Conservation (phyloP, 2,329 filamentous ascomycete species). For the Sporothrix inflata region DNA sequence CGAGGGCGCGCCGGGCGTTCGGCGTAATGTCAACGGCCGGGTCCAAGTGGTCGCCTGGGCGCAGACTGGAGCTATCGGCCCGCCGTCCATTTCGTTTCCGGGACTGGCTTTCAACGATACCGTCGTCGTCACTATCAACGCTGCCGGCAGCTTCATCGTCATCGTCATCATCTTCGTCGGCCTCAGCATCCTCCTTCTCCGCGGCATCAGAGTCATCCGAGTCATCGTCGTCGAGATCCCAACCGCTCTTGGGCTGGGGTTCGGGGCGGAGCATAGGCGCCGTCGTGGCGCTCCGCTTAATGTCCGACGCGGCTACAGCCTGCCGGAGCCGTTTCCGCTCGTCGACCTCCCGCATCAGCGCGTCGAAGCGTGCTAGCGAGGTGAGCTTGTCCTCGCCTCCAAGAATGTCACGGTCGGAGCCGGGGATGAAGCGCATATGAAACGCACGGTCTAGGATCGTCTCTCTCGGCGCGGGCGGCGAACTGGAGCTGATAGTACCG, state of each 20-base stretch:
- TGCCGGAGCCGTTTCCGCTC: conserved; percentile 48
- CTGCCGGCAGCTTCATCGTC: not conserved
- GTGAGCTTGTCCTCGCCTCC: conserved; percentile 66
- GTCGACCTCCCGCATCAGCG: conserved; percentile 65
- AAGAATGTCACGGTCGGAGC: conserved; percentile 54
- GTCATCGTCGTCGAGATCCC: conserved; percentile 56
- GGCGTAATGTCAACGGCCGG: conserved; percentile 45
- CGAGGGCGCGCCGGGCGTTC: conserved; percentile 53
- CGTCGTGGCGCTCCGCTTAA: conserved; percentile 35
- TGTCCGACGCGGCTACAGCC: conserved; percentile 41
- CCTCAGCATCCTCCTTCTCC: conserved; percentile 37
- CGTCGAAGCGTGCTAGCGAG: conserved; percentile 67
- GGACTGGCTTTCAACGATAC: not conserved
- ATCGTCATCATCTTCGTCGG: conserved; percentile 34
- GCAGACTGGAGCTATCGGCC: conserved; percentile 14
- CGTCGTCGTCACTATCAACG: conserved; percentile 32
- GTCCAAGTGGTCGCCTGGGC: conserved; percentile 16
- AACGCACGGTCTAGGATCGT: conserved; percentile 71
- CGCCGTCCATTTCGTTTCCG: conserved; percentile 14
- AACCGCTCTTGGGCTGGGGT: conserved; percentile 52
- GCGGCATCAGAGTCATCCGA: conserved; percentile 48
- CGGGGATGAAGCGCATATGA: conserved; percentile 64
- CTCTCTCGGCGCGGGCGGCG: conserved; percentile 60
- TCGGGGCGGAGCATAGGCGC: conserved; percentile 33
- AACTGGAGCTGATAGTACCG: conserved; percentile 48